Conservation (phyloP, 768 basidiomycete species). For the Tylopilus subfusipes region DNA sequence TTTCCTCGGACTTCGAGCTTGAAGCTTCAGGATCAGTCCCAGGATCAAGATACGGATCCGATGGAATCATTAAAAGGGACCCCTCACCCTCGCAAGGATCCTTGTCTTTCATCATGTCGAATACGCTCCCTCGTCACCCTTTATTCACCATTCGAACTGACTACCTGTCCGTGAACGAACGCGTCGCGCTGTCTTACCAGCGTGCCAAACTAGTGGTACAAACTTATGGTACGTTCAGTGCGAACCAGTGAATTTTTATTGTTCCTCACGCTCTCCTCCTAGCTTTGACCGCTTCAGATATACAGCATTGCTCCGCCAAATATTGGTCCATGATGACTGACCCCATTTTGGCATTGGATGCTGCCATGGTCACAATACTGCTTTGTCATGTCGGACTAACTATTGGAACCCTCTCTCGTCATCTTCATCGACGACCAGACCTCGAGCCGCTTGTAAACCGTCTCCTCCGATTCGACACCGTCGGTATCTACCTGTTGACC, state of each 20-base stretch:
- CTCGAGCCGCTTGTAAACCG: slow-evolving; percentile 46
- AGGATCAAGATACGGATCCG: neutral
- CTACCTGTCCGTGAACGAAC: slow-evolving; percentile 43
- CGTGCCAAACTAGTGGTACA: slow-evolving; percentile 47
- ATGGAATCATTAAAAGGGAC: neutral
- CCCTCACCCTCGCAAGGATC: neutral
- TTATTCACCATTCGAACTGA: slow-evolving; percentile 45
- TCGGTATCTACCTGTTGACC: slow-evolving; percentile 51
- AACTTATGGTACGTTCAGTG: slow-evolving; percentile 42
- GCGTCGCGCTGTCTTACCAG: slow-evolving; percentile 47
- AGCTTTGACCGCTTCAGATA: slow-evolving; percentile 41
- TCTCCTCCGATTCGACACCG: slow-evolving; percentile 50
- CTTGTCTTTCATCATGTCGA: neutral
- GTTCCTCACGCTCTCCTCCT: neutral
- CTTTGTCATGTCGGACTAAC: slow-evolving; percentile 50
- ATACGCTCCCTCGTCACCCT: slow-evolving; percentile 31
- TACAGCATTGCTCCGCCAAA: slow-evolving; percentile 44
- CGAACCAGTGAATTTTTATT: neutral
- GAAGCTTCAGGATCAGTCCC: no score
- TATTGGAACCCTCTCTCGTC: slow-evolving; percentile 52
- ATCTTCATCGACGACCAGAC: slow-evolving; percentile 47
- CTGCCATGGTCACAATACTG: slow-evolving; percentile 52
- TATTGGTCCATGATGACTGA: slow-evolving; percentile 56
- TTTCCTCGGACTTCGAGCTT: no score
- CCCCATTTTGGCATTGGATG: slow-evolving; percentile 48